Evolutionary conservation across 2,329 filamentous ascomycete genomes (phyloP).

Genomic region (Penicillium aurantiogriseum): DNA sequence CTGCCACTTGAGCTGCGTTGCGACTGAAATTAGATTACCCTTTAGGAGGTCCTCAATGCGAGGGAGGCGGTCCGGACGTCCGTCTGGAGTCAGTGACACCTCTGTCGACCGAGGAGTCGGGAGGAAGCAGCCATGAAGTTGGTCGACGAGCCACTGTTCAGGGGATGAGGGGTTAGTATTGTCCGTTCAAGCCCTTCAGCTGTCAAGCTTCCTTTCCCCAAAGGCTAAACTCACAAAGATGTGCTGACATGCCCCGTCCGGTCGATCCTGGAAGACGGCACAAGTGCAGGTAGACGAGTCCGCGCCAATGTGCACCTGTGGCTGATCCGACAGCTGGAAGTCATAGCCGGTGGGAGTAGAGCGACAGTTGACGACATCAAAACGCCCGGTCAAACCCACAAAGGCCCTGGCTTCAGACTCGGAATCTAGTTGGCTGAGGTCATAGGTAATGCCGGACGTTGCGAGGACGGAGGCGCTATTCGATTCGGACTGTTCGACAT

Average conservation of each 20-base stretch:
- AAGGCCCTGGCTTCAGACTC: conserved; percentile 34
- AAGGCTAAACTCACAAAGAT: conserved; percentile 39
- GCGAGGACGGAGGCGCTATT: conserved; percentile 26
- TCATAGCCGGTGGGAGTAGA: conserved; percentile 33
- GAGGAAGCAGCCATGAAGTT: conserved; percentile 39
- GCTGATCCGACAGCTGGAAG: conserved; percentile 39
- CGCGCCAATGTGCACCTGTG: conserved; percentile 33
- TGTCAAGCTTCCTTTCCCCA: background rate
- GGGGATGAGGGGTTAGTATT: conserved; percentile 7
- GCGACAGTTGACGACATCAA: conserved; percentile 38
- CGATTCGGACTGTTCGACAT: conserved; percentile 20
- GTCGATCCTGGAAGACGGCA: conserved; percentile 30
- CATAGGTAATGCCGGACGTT: conserved; percentile 38
- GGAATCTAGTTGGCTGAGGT: conserved; percentile 31
- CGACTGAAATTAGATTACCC: conserved; percentile 33
- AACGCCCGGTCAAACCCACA: conserved; percentile 34
- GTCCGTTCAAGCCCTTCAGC: background rate
- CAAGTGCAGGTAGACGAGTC: conserved; percentile 38
- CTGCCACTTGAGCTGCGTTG: conserved; percentile 36
- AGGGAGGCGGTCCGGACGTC: conserved; percentile 30
- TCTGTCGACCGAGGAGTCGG: conserved; percentile 27
- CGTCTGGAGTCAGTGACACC: conserved; percentile 33
- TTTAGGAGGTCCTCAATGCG: conserved; percentile 36
- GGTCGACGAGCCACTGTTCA: conserved; percentile 43
- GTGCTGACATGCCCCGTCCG: conserved; percentile 40